Percentiles rank a stretch among this genome's conserved stretches.
These are phyloP conservation scores for Panaeolus cyanescens DNA, from an alignment of 768 basidiomycete species.

Conservation along the genomic window DNA sequence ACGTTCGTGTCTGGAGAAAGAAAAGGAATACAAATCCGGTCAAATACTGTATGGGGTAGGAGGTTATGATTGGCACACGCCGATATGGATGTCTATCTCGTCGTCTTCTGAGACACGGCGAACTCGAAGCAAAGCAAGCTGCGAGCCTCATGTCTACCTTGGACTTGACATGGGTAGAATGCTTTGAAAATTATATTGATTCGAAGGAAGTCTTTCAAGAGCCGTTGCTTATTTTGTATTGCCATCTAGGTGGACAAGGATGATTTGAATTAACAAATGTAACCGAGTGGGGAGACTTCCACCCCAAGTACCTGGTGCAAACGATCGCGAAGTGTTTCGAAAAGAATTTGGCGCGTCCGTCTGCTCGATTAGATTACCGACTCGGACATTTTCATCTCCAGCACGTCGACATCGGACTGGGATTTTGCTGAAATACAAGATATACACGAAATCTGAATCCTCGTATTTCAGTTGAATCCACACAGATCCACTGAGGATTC, in stretches of 20 bases:
- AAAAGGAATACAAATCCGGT: not conserved
- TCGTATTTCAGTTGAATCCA: not conserved
- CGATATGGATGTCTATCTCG: too few species aligned
- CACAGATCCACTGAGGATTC: not conserved
- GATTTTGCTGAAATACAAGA: not conserved
- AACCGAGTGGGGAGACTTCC: not conserved
- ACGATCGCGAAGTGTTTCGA: not conserved
- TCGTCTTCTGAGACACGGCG: not conserved
- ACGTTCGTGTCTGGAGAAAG: not conserved
- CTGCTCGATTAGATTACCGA: not conserved
- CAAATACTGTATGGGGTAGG: too few species aligned
- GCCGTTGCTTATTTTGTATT: too few species aligned
- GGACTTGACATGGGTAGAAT: not conserved
- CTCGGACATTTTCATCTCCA: too few species aligned
- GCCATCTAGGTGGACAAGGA: too few species aligned
- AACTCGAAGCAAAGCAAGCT: not conserved
- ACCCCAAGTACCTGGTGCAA: not conserved
- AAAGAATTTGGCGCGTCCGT: too few species aligned
- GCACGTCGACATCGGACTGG: too few species aligned
- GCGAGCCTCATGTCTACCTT: not conserved
- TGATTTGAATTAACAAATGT: too few species aligned
- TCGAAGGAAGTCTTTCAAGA: too few species aligned
- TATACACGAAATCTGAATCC: not conserved
- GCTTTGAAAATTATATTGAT: too few species aligned
- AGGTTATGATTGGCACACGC: too few species aligned